Base-by-base conservation (phyloP, 305 asterid genomes). In the Rubia peregrina region DNA sequence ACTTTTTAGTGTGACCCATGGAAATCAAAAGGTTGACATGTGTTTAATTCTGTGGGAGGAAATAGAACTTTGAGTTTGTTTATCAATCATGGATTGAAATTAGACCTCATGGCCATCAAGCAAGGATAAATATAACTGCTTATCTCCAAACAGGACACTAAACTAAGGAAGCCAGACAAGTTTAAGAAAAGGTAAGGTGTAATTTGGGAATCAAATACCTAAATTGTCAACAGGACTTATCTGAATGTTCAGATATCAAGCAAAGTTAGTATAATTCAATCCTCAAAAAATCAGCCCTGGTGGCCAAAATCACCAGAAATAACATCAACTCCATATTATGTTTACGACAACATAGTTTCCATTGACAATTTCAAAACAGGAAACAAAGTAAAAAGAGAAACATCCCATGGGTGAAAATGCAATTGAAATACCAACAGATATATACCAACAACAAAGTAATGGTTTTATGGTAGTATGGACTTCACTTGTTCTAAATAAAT, bases 221-320 rank as follows among this genome's bases (percentile, higher is more conserved):
- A 74, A 41, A 38, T 84, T 77, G 68, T 89, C 92, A 66, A 88
- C 93, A 86, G 71, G 74, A 89, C 98, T 86, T 85, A 85, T 90
- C 92, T 85, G 89, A 78, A 85, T 91, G 57, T 89, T 91, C 96
- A 81, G 92, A 51, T 89, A 89, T 89, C 95, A 91, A 89, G 98
- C 89, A n/a, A n/a, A n/a, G n/a, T 30, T 30, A 30, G 33, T 30
- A 30, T 3, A 30, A 3, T 30, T 30, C 33, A 30, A 30, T 30
- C 33, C 33, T 30, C 33, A 30, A 30, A 30, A 30, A 1, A 30
- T 30, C 33, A 30, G 33, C n/a, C 3, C 33, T 1, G 33, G 33
- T 30, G 33, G 2, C 33, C 33, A 30, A 30, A 30, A 30, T 30
- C 33, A 30, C 33, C 33, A 30, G 33, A 30, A 30, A 30, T 30